Evolutionary conservation across 2,329 filamentous ascomycete species (phyloP).

Genomic region (Torrubiella hemipterigena): DNA sequence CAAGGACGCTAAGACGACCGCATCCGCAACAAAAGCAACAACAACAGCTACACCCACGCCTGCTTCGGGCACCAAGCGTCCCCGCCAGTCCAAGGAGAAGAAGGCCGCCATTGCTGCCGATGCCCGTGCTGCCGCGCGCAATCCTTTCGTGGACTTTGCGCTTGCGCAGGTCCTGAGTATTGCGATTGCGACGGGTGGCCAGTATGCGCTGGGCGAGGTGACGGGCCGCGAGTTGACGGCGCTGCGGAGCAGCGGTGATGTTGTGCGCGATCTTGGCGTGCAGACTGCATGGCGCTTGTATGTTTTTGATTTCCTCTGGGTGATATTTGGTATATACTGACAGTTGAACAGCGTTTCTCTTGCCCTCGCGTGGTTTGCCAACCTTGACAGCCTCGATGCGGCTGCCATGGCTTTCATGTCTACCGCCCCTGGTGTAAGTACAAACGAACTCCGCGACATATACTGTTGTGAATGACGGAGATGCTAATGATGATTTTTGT

Average conservation of each 20-base stretch:
- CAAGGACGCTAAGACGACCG: conserved; percentile 3
- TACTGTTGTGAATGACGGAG: conserved; percentile 3
- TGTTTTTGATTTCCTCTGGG: conserved; percentile 17
- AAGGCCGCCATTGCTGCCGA: neutral
- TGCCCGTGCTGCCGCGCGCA: neutral
- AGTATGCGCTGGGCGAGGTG: conserved; percentile 56
- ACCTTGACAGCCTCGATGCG: conserved; percentile 63
- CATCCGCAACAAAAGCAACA: no score
- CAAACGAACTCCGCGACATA: neutral
- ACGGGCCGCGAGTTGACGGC: conserved; percentile 51
- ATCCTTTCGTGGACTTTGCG: conserved; percentile 32
- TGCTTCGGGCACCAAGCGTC: conserved; percentile 4
- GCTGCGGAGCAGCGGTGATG: conserved; percentile 52
- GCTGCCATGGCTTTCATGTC: conserved; percentile 56
- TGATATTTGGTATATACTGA: conserved; percentile 23
- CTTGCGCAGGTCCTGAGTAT: conserved; percentile 44
- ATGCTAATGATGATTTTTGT: conserved; percentile 5
- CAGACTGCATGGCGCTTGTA: conserved; percentile 43
- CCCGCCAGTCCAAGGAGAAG: conserved; percentile 4
- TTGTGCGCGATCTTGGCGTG: conserved; percentile 47
- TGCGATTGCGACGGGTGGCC: conserved; percentile 50
- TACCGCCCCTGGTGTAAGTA: conserved; percentile 57
- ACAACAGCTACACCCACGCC: neutral
- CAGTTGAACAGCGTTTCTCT: conserved; percentile 22
- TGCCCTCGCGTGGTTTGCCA: conserved; percentile 58